phyloP scores from a whole-genome alignment of 1,284 basidiomycete species.

The Ustilago loliicola region DNA sequence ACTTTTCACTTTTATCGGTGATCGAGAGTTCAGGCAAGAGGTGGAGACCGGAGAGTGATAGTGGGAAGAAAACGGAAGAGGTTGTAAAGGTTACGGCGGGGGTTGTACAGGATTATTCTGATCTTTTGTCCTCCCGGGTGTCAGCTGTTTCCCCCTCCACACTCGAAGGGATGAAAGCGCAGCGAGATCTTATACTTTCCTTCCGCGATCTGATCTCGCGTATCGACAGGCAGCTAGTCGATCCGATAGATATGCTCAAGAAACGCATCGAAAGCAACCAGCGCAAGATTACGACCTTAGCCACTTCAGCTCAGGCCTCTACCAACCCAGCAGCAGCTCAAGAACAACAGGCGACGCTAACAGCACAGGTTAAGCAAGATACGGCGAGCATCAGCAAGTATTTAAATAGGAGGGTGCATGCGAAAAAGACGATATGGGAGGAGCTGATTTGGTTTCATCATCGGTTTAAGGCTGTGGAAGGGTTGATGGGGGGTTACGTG shows the following conservation, averaged over 20 bases:
- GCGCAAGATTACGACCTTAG: slow-evolving; percentile 36
- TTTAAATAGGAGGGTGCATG: slow-evolving; percentile 43
- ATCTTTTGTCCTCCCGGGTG: slow-evolving; percentile 35
- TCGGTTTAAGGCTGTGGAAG: slow-evolving; percentile 43
- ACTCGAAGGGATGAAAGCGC: slow-evolving; percentile 47
- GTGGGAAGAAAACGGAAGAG: slow-evolving; percentile 38
- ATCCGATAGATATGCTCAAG: slow-evolving; percentile 50
- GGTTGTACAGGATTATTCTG: slow-evolving; percentile 43
- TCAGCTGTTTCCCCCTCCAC: slow-evolving; percentile 33
- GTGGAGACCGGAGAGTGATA: slow-evolving; percentile 51
- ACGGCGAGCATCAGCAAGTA: slow-evolving; percentile 44
- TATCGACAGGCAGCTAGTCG: slow-evolving; percentile 45
- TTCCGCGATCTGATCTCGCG: slow-evolving; percentile 49
- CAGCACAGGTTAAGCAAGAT: slow-evolving; percentile 40
- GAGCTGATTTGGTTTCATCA: slow-evolving; percentile 53
- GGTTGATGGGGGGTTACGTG: slow-evolving; percentile 36
- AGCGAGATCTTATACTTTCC: slow-evolving; percentile 52
- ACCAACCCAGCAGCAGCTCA: slow-evolving; percentile 15
- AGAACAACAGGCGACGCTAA: slow-evolving; percentile 45
- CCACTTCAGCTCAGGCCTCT: slow-evolving; percentile 1
- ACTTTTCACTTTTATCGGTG: slow-evolving; percentile 48
- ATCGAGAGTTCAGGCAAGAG: slow-evolving; percentile 39
- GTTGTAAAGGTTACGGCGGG: slow-evolving; percentile 29
- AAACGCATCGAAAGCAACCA: slow-evolving; percentile 44
- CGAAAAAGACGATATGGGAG: slow-evolving; percentile 51